Evolutionary conservation across 176 grass and related monocot species (phyloP).

Genomic region (Guadua angustifolia): DNA sequence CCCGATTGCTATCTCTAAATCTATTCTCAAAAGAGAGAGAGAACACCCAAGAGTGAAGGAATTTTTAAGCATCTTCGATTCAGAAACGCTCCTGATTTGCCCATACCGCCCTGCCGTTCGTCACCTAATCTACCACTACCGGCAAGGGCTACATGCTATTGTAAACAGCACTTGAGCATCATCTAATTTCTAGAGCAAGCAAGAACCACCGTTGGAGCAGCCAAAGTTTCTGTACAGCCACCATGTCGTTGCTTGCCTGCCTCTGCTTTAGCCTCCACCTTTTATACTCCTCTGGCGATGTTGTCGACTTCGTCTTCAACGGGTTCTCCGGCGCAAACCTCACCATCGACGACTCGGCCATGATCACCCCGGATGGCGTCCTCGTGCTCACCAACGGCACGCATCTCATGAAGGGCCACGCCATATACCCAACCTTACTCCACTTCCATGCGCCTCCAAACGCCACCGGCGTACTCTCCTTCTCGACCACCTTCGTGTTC

Average conservation of each 20-base stretch:
- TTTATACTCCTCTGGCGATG: background rate
- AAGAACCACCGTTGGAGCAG: background rate
- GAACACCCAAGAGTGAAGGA: background rate
- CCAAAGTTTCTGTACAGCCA: background rate
- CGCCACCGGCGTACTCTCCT: slow-evolving; percentile 30
- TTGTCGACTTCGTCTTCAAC: slow-evolving; percentile 36
- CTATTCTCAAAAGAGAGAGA: too few species aligned
- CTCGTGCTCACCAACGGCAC: slow-evolving; percentile 37
- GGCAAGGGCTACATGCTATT: background rate
- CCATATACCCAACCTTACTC: slow-evolving; percentile 35
- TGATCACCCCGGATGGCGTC: slow-evolving; percentile 29
- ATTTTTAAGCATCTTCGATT: background rate
- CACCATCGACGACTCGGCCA: slow-evolving; percentile 34
- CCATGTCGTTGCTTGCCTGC: background rate
- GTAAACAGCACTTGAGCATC: background rate
- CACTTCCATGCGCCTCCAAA: slow-evolving; percentile 8
- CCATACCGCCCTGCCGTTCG: background rate
- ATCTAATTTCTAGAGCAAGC: background rate
- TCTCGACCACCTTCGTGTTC: slow-evolving; percentile 57
- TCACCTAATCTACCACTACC: background rate
- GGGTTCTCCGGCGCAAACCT: slow-evolving; percentile 40
- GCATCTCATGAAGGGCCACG: slow-evolving; percentile 24
- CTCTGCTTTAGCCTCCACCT: slow-evolving; percentile 5
- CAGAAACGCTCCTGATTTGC: background rate
- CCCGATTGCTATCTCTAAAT: too few species aligned